Base-by-base conservation (phyloP, 768 basidiomycete genomes). In the Tylopilus balloui region DNA sequence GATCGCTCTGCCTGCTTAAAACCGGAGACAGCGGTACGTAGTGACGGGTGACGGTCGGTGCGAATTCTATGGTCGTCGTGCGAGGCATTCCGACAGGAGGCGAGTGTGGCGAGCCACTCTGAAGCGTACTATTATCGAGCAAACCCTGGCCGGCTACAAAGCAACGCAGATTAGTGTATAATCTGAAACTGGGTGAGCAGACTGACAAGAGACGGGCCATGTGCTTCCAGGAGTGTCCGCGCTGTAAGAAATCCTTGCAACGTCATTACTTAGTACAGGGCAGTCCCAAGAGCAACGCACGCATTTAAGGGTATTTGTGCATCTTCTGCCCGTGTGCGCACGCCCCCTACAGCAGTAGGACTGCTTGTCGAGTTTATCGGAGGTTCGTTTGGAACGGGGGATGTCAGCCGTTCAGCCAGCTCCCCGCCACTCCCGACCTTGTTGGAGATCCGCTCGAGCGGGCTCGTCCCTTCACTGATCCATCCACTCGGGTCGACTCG, bases 401-500 rank as follows among this genome's bases (percentile, higher is more conserved):
- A 53, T 8, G 56, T 27, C 3, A 40, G n/a, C 14, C 23, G 52
- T 19, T 41, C 52, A 13, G 34, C 10, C 10, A 20, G 50, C 25
- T 23, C 51, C 25, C 37, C 51, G n/a, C 38, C 31, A 13, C 40
- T 32, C 35, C 37, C 48, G 1, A 40, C 37, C 42, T 23, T 54
- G 45, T 19, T 37, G 8, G 57, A 58, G 6, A 47, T 28, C 38
- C 51, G 56, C 51, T 49, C 62, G 32, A 62, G 42, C 4, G 67
- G 67, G 2, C 64, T 58, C 8, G 64, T 47, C 37, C 72, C 74
- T 51, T 80, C 78, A 46, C 75, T 80, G 20, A 88, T 74, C 78
- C 75, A 80, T 6, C 88, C 88, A 55, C 79, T 89, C 3, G 88
- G 88, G 59, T 89, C 77, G 21, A 91, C 73, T 2, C 77, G 79